These are phyloP conservation scores for Pleurozium schreberi DNA, from an alignment of 225 moss, liverwort and hornwort genomes.

Conservation along the genomic window DNA sequence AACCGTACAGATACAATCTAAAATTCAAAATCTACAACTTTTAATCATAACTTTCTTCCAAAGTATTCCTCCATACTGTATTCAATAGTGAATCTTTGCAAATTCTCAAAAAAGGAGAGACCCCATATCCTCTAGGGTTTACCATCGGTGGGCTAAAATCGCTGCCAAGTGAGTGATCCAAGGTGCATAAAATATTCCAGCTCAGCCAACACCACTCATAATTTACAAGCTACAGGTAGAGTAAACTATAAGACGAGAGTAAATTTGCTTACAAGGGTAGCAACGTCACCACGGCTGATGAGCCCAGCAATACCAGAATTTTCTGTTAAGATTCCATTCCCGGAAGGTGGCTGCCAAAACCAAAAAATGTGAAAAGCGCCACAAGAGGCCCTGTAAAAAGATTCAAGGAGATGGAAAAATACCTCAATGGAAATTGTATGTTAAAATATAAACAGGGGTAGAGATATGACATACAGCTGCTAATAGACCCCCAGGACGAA, in stretches of 20 bases:
- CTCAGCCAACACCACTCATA: not conserved
- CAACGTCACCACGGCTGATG: constrained; percentile 79
- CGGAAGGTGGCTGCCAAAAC: constrained; percentile 57
- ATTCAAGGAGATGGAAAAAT: not conserved
- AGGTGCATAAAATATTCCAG: not conserved
- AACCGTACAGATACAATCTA: not conserved
- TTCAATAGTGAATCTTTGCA: not conserved
- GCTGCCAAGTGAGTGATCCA: not conserved
- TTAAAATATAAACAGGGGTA: not conserved
- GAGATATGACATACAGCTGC: constrained; percentile 35
- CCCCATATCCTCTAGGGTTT: not conserved
- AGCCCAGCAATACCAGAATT: constrained; percentile 66
- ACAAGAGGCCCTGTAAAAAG: not conserved
- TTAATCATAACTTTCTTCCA: not conserved
- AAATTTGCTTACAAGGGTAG: constrained; percentile 57
- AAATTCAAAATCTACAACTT: not conserved
- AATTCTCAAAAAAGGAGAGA: not conserved
- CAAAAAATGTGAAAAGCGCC: not conserved
- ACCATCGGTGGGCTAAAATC: not conserved
- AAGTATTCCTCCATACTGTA: not conserved
- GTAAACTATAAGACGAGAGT: not conserved
- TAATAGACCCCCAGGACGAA: constrained; percentile 87
- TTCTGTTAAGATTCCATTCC: constrained; percentile 74
- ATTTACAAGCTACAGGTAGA: not conserved
- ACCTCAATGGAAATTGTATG: not conserved